Conservation (phyloP, 2,329 filamentous ascomycete genomes). For the Huntiella decipiens region DNA sequence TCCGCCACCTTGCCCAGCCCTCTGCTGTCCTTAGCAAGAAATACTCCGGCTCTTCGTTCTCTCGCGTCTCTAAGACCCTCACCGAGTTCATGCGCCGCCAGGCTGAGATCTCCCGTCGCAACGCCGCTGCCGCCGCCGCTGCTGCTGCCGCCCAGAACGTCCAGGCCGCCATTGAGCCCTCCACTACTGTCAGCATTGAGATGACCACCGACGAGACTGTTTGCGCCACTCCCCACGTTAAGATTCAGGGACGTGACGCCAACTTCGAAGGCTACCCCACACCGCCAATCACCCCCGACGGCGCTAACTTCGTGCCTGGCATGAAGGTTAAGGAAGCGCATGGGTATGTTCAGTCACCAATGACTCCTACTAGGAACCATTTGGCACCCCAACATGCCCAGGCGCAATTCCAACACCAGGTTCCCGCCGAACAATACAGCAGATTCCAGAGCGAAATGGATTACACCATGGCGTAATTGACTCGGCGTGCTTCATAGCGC, state of each 20-base stretch:
- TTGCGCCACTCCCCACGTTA: conserved; percentile 59
- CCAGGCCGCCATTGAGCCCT: conserved; percentile 45
- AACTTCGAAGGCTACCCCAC: conserved; percentile 62
- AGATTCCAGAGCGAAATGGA: conserved; percentile 9
- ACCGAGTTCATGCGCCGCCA: conserved; percentile 41
- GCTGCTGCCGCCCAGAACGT: conserved; percentile 21
- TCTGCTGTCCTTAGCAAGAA: conserved; percentile 39
- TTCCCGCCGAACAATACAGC: conserved; percentile 7
- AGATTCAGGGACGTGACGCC: conserved; percentile 34
- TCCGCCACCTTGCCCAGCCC: conserved; percentile 39
- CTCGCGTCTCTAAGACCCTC: conserved; percentile 34
- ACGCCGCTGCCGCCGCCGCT: conserved; percentile 16
- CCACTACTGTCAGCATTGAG: conserved; percentile 45
- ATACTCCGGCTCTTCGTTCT: conserved; percentile 35
- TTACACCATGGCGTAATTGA: conserved; percentile 10
- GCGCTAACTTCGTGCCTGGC: conserved; percentile 32
- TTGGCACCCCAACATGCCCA: conserved; percentile 21
- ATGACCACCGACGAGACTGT: conserved; percentile 31
- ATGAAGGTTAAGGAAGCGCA: conserved; percentile 29
- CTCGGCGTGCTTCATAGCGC: too few species aligned
- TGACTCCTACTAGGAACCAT: conserved; percentile 37
- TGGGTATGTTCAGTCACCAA: conserved; percentile 34
- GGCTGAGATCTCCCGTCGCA: conserved; percentile 33
- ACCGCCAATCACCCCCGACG: conserved; percentile 69
- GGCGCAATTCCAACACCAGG: conserved; percentile 11